Percentiles rank a stretch among this genome's conserved stretches.
phyloP scores from a whole-genome alignment of 75 land plant species.

The Picea sitchensis region DNA sequence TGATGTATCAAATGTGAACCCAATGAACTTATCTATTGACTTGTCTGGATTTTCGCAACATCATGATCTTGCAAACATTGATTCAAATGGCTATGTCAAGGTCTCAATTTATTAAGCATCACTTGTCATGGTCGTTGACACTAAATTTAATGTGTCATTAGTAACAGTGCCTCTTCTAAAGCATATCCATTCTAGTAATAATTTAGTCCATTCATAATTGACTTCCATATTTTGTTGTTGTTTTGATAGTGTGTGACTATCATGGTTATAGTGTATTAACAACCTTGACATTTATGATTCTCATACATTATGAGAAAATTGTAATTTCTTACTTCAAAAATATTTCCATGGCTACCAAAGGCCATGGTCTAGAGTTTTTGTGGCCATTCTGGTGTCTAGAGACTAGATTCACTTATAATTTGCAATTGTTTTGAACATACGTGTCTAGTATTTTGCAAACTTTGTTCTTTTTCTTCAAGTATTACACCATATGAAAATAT shows the following conservation, averaged over 20 bases:
- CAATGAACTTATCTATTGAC: background rate
- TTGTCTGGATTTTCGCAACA: background rate
- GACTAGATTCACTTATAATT: background rate
- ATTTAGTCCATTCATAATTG: too few relatives aligned
- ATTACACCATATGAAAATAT: constrained; percentile 46
- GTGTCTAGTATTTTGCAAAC: background rate
- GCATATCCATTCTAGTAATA: too few relatives aligned
- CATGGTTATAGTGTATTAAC: too few relatives aligned
- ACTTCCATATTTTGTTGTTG: too few relatives aligned
- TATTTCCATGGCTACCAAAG: background rate
- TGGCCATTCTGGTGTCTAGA: background rate
- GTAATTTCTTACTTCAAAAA: background rate
- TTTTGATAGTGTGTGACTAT: too few relatives aligned
- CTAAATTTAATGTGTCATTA: too few relatives aligned
- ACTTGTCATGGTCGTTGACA: background rate
- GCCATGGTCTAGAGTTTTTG: background rate
- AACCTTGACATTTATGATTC: background rate
- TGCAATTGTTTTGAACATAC: background rate
- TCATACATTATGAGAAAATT: background rate
- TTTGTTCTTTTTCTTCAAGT: constrained; percentile 11
- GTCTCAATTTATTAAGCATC: background rate
- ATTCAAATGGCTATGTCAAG: background rate
- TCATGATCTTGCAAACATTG: background rate
- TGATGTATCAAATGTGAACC: background rate
- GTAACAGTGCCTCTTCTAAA: too few relatives aligned